phyloP scores from a whole-genome alignment of 371 early-diverging fungal genomes.

The Rhizomucor miehei region DNA sequence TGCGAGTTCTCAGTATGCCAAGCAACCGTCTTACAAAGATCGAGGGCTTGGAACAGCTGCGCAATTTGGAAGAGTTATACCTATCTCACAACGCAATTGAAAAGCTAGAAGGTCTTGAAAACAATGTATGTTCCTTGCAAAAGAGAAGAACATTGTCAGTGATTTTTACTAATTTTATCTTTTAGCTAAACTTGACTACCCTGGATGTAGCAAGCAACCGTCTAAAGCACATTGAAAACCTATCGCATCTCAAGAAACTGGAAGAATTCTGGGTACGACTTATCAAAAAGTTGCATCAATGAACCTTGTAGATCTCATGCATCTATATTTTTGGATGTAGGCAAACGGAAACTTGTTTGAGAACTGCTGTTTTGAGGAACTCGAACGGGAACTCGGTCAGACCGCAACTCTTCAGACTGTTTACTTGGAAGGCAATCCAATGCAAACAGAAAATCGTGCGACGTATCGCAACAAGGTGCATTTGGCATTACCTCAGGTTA shows the following conservation, averaged over 20 bases:
- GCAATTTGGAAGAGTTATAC: slow-evolving; percentile 83
- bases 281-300: no score
- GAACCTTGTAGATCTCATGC: background rate
- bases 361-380: slow-evolving; percentile 65
- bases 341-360: slow-evolving; percentile 80
- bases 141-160: background rate
- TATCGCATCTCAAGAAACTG: slow-evolving; percentile 66
- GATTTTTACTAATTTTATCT: background rate
- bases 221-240: slow-evolving; percentile 72
- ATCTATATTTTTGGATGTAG: slow-evolving; percentile 27
- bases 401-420: slow-evolving; percentile 74
- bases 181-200: slow-evolving; percentile 62
- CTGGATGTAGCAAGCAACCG: slow-evolving; percentile 87
- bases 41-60: slow-evolving; percentile 70
- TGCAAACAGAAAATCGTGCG: slow-evolving; percentile 72
- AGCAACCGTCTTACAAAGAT: slow-evolving; percentile 79
- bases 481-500: slow-evolving; percentile 79
- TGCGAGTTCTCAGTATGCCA: slow-evolving; percentile 83
- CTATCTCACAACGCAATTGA: slow-evolving; percentile 84
- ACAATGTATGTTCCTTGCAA: slow-evolving; percentile 44
- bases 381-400: slow-evolving; percentile 68
- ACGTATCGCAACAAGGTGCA: slow-evolving; percentile 90
- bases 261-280: slow-evolving; percentile 90
- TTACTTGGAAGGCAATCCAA: slow-evolving; percentile 94
- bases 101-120: slow-evolving; percentile 70